Evolutionary conservation across 2,329 filamentous ascomycete species (phyloP), one percentile per base, ranked within the genome.

Genomic region (Alternaria hordeiaustralica): DNA sequence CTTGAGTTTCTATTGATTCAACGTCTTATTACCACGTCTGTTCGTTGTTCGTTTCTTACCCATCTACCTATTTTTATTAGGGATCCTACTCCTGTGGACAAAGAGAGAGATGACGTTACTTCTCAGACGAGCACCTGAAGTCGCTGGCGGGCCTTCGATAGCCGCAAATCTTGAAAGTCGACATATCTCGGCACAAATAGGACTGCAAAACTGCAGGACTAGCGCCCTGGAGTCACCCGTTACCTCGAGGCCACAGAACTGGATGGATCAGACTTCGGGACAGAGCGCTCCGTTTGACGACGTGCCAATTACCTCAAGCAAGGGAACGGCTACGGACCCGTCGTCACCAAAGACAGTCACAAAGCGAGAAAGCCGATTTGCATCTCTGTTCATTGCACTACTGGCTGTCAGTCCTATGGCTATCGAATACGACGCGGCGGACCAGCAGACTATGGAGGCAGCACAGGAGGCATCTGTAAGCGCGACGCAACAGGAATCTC

Each of bases 321-420:
- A 33, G n/a, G 44, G 28, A 18, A 10, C 47, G 18, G 43, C 60
- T 15, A 53, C 56, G 18, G 18, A 44, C 21, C 28, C 41, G 2
- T 10, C 55, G 26, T 62, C 25, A 49, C 46, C 33, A 43, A 61
- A 47, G 44, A 58, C 61, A 46, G 60, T 57, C 6, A 57, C 60
- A 54, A 67, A 67, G 21, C 64, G 63, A 15, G 66, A 70, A 25
- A 65, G 63, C 18, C 54, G 68, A 10, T 60, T 70, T 5, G 66
- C 66, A 8, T 70, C 67, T 1, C 62, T 71, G 6, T 64, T 70
- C n/a, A 65, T 71, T 15, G 68, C 68, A 2, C 50, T 70, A 18
- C 58, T 70, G 49, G 64, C 69, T 1, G 66, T 65, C 36, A 71
- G 65, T 25, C 61, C 66, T 2, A 58, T 68, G 26, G 68, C 66